Evolutionary conservation across 1,284 basidiomycete genomes (phyloP).

Genomic region (Leccinum ponderosum): DNA sequence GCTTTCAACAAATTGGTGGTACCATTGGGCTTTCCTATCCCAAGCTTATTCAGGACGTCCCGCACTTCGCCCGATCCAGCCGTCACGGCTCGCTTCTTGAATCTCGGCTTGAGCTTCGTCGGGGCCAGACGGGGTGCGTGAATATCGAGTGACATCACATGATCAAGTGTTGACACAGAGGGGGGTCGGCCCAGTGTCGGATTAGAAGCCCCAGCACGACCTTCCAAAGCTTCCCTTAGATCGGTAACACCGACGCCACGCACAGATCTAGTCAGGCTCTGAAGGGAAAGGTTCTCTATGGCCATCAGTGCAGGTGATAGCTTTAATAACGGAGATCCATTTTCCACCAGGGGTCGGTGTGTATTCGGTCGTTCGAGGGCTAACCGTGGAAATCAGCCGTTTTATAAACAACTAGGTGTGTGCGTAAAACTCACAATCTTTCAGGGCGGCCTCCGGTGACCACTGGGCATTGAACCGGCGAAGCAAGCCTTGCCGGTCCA

Average conservation of each 20-base stretch:
- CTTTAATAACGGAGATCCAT: constrained; percentile 69
- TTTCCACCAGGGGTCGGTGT: constrained; percentile 65
- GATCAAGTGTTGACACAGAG: constrained; percentile 75
- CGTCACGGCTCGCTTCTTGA: constrained; percentile 50
- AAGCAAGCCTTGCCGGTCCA: constrained; percentile 57
- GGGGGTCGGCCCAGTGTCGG: constrained; percentile 61
- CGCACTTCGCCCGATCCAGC: constrained; percentile 69
- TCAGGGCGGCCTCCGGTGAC: constrained; percentile 75
- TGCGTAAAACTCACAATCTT: constrained; percentile 61
- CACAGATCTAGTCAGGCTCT: constrained; percentile 73
- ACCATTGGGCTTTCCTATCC: constrained; percentile 70
- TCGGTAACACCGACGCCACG: constrained; percentile 83
- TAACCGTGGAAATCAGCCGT: constrained; percentile 24
- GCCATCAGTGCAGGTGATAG: constrained; percentile 85
- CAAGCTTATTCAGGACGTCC: constrained; percentile 74
- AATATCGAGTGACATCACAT: constrained; percentile 52
- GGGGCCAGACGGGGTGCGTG: constrained; percentile 41
- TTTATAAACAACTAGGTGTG: constrained; percentile 4
- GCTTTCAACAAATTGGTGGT: constrained; percentile 60
- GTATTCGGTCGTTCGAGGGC: constrained; percentile 61
- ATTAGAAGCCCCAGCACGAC: constrained; percentile 77
- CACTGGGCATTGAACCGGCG: constrained; percentile 59
- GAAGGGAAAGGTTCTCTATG: constrained; percentile 82
- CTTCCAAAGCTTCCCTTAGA: constrained; percentile 83
- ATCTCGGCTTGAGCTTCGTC: constrained; percentile 54